Evolutionary conservation across 345 rosid species (phyloP), one percentile per base, ranked within the genome.

Genomic region (Gossypium herbaceum): DNA sequence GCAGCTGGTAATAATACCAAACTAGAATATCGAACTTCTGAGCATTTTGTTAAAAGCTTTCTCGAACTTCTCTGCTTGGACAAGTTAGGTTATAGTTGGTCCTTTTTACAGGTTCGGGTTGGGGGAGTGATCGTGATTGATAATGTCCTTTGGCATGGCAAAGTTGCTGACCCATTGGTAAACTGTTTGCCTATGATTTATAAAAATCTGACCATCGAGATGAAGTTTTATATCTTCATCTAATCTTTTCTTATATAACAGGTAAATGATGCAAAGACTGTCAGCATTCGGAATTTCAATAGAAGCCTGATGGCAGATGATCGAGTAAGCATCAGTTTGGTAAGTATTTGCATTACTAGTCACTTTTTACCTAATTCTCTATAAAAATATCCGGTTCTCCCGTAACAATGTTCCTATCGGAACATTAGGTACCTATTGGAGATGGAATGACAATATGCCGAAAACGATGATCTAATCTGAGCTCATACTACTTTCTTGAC

Each of bases 61-160:
- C 43, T 4, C 13, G 56, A 10, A 19, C 64, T 65, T 67, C 43
- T 58, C 61, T 55, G 51, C 76, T 39, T 43, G 43, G 27, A n/a
- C 51, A 47, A 11, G 64, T 55, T 56, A 44, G 72, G 54, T 25
- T 69, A 6, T 34, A 47, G 27, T 56, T 61, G 66, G 55, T 62
- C 9, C 9, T 25, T 12, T 75, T 70, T 48, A 57, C 83, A 92
- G 98, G 92, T 94, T 72, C 86, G 89, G 81, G 84, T 81, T 75
- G 97, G 94, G 71, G 98, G 98, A 76, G 78, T 92, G 76, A 91
- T 94, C 24, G 91, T 89, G 78, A 73, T 91, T 51, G 98, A 94
- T 79, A 94, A 94, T 85, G 98, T 94, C 67, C 97, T 94, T 79
- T 94, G 97, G 97, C 94, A 92, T 51, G 98, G 97, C 69, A 88